Base-by-base conservation (phyloP, 306 rosid genomes). In the Alnus glutinosa region DNA sequence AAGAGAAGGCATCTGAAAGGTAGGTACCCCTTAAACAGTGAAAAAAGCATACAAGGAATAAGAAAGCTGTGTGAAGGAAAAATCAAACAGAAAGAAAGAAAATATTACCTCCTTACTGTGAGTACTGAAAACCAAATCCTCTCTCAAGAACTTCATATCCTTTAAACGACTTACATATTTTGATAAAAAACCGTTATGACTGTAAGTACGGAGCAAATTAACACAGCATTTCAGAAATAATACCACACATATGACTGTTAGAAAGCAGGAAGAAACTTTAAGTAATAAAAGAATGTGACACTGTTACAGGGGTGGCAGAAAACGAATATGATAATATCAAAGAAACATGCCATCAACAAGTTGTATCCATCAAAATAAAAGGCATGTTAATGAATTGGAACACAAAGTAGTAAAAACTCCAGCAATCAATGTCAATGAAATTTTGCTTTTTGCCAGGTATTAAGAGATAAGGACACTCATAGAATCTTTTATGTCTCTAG, bases 101-200 rank as follows among this genome's bases (percentile, higher is more conserved):
- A 74, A 79, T 59, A 71, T 48, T 85, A 94, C 98, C 97, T 91
- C 91, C 89, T 92, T 93, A 83, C 98, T 92, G 76, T 92, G 98
- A 59, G 77, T 89, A 80, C 95, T 95, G 85, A 85, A 91, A 79
- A 95, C 57, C 86, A 95, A 81, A 87, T 95, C 98, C 88, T 95
- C 98, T 80, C 97, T 87, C 42, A 92, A 80, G 77, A 92, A 92
- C 87, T 85, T 86, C 86, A 86, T 91, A 80, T 89, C 94, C 91
- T 95, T 95, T 75, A 95, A 89, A 85, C 62, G 85, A 83, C 90
- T 86, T 32, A 92, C 86, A 79, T 78, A 91, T 80, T 87, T 89
- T 48, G 88, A 83, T 82, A 95, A 84, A 85, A 95, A 92, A 18
- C 98, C 97, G 85, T 86, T 89, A 80, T 95, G 98, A 75, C 98